Base-by-base conservation (phyloP, 1,284 basidiomycete genomes). In the Leccinum pachyderme region DNA sequence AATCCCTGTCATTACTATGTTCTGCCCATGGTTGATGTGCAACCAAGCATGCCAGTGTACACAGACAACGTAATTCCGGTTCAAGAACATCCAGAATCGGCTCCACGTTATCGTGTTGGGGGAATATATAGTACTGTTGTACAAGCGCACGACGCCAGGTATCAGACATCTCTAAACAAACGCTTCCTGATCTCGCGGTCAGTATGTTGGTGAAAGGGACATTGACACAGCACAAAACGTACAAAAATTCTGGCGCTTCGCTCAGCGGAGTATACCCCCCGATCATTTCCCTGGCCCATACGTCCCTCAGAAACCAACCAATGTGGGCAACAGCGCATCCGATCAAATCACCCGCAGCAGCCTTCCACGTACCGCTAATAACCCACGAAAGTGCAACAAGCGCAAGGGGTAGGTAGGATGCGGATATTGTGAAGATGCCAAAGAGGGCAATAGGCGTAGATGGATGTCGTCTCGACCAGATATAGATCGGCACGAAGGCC, bases 401-500 rank as follows among this genome's bases (percentile, higher is more conserved):
- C 0, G 93, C 90, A 52, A 95, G 77, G 1, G 97, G 96, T 5
- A 99, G 83, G 73, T 99, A 98, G 0, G 96, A 94, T 0, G 96
- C 96, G 0, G 93, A 91, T 67, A 99, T 93, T 4, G 93, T 95
- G 62, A 99, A 79, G 29, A 98, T 77, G 3, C 97, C 96, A 65
- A 99, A 97, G 27, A 99, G 81, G 5, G 93, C 95, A 59, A 99
- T 91, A n/a, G 93, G 91, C 5, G 95, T 91, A 29, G 90, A 87
- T 2, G 95, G 93, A 69, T 98, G 97, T 13, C 95, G 80, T 49
- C 97, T 79, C 7, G 94, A 93, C 96, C 97, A 99, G 57, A 99
- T 79, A 71, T 99, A 99, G 48, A 98, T 96, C 3, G 97, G 88
- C 2, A 96, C 90, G 67, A 96, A 96, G 0, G 93, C 93, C 22